Evolutionary conservation across 2,329 filamentous ascomycete genomes (phyloP).

Genomic region (Arachnomyces sp.): DNA sequence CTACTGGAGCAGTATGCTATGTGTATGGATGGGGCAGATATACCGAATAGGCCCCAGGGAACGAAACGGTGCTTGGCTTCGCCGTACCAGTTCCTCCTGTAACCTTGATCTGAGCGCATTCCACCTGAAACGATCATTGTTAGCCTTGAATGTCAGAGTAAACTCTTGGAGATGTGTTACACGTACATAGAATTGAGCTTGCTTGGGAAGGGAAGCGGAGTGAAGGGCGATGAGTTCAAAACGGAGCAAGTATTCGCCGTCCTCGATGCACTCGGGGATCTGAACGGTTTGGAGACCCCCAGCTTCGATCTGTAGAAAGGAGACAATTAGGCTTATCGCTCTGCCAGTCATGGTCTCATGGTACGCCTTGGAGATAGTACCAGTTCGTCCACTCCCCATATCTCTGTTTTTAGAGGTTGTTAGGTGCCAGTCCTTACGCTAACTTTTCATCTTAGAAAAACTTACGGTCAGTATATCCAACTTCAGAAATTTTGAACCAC

Average conservation of each 20-base stretch:
- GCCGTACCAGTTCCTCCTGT: constrained; percentile 14
- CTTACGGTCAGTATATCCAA: constrained; percentile 23
- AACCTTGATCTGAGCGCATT: constrained; percentile 19
- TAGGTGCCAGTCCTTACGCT: neutral
- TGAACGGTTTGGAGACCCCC: constrained; percentile 16
- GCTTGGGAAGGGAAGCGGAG: constrained; percentile 8
- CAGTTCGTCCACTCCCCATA: constrained; percentile 9
- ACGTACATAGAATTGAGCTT: constrained; percentile 16
- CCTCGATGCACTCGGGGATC: constrained; percentile 15
- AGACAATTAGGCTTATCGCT: too few species aligned
- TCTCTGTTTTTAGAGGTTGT: neutral
- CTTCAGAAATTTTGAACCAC: constrained; percentile 35
- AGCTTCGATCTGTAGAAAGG: constrained; percentile 7
- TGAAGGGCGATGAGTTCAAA: constrained; percentile 18
- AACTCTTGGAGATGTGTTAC: too few species aligned
- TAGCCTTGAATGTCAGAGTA: too few species aligned
- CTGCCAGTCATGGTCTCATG: too few species aligned
- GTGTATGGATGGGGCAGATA: neutral
- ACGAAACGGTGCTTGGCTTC: constrained; percentile 14
- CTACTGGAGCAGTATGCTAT: neutral
- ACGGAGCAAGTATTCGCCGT: constrained; percentile 21
- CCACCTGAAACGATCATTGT: constrained; percentile 8
- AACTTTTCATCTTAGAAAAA: too few species aligned
- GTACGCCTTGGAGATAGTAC: too few species aligned
- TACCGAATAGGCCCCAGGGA: constrained; percentile 18